Evolutionary conservation across 2,329 filamentous ascomycete genomes (phyloP).

Genomic region (Cyclaneusma minus): DNA sequence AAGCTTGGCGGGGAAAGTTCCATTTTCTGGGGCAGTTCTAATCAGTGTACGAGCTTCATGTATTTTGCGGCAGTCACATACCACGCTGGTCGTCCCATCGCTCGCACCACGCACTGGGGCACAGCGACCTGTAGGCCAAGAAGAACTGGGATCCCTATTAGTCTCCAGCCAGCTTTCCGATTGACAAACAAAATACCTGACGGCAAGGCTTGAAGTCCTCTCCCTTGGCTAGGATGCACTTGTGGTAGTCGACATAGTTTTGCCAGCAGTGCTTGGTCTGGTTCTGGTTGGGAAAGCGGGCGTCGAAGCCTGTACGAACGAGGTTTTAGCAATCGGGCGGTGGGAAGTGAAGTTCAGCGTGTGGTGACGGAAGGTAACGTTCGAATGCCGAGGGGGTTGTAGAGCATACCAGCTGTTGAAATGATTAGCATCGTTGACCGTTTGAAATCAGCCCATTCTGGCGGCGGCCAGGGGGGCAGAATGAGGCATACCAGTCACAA

Average conservation of each 20-base stretch:
- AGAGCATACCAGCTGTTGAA: conserved; percentile 29
- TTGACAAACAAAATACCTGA: conserved; percentile 48
- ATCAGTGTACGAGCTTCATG: conserved; percentile 13
- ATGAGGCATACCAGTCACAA: conserved; percentile 74
- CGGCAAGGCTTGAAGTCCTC: conserved; percentile 96
- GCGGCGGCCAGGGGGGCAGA: conserved; percentile 9
- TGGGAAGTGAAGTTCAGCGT: background rate
- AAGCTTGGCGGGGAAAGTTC: conserved; percentile 52
- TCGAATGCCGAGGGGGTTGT: background rate
- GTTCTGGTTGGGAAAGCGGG: conserved; percentile 97
- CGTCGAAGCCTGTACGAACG: conserved; percentile 67
- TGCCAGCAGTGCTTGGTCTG: conserved; percentile 99
- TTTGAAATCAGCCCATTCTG: conserved; percentile 14
- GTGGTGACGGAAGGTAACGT: too few relatives aligned
- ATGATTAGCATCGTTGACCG: conserved; percentile 23
- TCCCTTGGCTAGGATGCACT: conserved; percentile 96
- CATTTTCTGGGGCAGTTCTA: conserved; percentile 33
- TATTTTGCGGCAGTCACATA: conserved; percentile 30
- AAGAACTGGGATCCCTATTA: conserved; percentile 53
- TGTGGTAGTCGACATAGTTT: conserved; percentile 99
- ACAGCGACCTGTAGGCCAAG: conserved; percentile 91
- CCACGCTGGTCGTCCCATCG: conserved; percentile 97
- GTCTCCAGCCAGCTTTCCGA: conserved; percentile 6
- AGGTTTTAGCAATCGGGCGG: background rate
- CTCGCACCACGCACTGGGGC: conserved; percentile 85